These are phyloP conservation scores for Rhododendron simsii DNA, from an alignment of 148 eudicot genomes.

Conservation along the genomic window DNA sequence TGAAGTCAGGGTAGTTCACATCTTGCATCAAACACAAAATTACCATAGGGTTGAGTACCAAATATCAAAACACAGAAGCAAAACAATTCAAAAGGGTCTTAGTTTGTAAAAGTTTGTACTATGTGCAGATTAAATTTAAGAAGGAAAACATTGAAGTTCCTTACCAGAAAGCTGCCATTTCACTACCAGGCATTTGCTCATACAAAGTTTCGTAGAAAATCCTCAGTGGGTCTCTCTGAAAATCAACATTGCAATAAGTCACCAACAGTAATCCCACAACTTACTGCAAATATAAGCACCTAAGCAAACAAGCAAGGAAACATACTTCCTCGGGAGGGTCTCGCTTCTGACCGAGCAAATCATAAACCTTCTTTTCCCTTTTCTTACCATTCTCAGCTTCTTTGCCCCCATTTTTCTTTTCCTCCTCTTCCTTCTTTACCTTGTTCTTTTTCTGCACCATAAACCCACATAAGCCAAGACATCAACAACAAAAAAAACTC, in stretches of 20 bases:
- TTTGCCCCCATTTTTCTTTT: constrained; percentile 22
- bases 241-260: constrained; percentile 1
- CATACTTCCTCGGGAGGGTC: constrained; percentile 83
- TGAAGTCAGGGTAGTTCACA: background rate
- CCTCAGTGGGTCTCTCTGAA: constrained; percentile 93
- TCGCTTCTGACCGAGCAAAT: constrained; percentile 87
- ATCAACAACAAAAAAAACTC: background rate
- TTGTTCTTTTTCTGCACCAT: constrained; percentile 34
- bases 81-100: background rate
- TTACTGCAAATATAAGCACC: background rate
- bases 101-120: background rate
- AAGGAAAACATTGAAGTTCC: constrained; percentile 3
- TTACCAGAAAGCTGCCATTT: constrained; percentile 84
- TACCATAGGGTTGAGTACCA: background rate
- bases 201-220: constrained; percentile 78
- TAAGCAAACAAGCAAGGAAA: background rate
- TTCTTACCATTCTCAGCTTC: constrained; percentile 35
- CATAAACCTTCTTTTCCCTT: constrained; percentile 62
- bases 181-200: constrained; percentile 64
- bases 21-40: background rate
- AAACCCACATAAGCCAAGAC: background rate
- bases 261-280: background rate
- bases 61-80: background rate
- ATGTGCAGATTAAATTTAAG: background rate
- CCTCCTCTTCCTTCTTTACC: constrained; percentile 23